Conservation (phyloP, 805 yeast species). For the Barnettozyma siamensis region DNA sequence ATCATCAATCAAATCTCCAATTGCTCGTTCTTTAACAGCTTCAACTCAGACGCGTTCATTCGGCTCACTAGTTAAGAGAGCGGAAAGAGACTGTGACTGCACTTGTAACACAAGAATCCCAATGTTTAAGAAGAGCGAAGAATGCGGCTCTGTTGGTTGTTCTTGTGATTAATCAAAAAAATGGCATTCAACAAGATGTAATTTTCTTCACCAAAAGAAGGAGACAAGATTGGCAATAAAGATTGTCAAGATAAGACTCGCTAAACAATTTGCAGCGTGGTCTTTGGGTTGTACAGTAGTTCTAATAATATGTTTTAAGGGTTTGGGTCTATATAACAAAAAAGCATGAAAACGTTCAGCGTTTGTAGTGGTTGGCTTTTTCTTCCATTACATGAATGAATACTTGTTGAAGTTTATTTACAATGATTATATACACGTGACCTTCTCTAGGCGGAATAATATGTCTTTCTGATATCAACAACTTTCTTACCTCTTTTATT, state of each 20-base stretch:
- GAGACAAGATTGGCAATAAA: too few species aligned
- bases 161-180: conserved; percentile 15
- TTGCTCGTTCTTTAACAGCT: conserved; percentile 1
- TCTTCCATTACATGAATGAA: too few species aligned
- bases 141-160: conserved; percentile 24
- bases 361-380: too few species aligned
- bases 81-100: conserved; percentile 25
- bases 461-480: conserved; percentile 86
- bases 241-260: too few species aligned
- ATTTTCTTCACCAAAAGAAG: too few species aligned
- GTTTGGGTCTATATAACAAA: not conserved
- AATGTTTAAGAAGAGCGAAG: conserved; percentile 19
- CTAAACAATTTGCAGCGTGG: not conserved
- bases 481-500: conserved; percentile 90
- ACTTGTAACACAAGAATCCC: conserved; percentile 19
- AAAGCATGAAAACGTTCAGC: too few species aligned
- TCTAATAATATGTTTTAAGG: too few species aligned
- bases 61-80: conserved; percentile 9
- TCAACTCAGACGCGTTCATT: conserved; percentile 9
- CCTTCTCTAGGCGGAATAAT: conserved; percentile 49
- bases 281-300: not conserved
- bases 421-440: conserved; percentile 2
- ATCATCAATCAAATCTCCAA: conserved; percentile 14
- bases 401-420: not conserved
- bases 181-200: too few species aligned